Conservation (phyloP, 2,329 filamentous ascomycete species). For the Aspergillus sergii region DNA sequence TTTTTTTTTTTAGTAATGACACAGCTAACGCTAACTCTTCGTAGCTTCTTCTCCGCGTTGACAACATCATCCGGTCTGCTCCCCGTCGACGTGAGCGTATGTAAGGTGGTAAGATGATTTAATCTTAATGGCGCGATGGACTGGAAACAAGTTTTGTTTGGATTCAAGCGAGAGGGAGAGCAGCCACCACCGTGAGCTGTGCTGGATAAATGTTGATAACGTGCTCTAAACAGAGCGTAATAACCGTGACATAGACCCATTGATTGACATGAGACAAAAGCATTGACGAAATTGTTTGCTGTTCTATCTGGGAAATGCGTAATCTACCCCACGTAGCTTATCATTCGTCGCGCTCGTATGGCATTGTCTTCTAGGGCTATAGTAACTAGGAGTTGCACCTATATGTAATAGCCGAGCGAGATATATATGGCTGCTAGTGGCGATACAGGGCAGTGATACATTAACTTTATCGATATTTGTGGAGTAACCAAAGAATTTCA, state of each 20-base stretch:
- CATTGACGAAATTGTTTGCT: constrained; percentile 15
- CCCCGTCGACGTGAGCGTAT: constrained; percentile 79
- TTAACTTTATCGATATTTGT: too few species aligned
- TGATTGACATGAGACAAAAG: constrained; percentile 18
- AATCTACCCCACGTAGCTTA: background rate
- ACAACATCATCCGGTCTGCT: constrained; percentile 95
- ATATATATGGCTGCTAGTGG: too few species aligned
- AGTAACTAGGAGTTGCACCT: too few species aligned
- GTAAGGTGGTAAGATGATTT: constrained; percentile 44
- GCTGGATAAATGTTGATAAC: constrained; percentile 14
- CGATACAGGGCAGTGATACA: too few species aligned
- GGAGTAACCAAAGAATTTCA: too few species aligned
- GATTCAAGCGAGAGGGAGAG: constrained; percentile 10
- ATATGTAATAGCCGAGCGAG: too few species aligned
- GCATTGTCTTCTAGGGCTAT: too few species aligned
- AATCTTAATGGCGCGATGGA: constrained; percentile 3
- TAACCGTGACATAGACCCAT: constrained; percentile 21
- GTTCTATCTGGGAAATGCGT: background rate
- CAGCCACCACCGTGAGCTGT: background rate
- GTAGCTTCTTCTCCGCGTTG: constrained; percentile 85
- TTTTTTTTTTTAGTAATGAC: background rate
- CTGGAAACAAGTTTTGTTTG: constrained; percentile 1
- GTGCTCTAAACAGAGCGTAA: constrained; percentile 16
- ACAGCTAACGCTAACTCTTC: constrained; percentile 19
- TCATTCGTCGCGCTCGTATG: background rate